Base-by-base conservation (phyloP, 345 rosid species). In the Lepidium aucheri region DNA sequence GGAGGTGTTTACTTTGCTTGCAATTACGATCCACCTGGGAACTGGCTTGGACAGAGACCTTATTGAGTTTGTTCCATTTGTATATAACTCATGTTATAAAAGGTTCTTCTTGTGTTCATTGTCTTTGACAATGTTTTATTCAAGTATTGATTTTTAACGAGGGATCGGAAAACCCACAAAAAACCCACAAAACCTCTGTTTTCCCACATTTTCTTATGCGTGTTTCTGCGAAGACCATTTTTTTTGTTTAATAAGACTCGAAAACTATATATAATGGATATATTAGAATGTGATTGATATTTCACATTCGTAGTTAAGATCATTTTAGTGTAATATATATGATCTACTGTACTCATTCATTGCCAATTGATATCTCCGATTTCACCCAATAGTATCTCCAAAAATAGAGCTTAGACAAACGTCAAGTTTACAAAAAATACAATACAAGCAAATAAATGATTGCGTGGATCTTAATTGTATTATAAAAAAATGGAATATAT, bases 21-120 rank as follows among this genome's bases (percentile, higher is more conserved):
- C 69, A 88, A 81, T 69, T 91, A 91, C 59, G 87, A 88, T 78
- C 98, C 98, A 53, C 98, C 98, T 10, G 98, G 98, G 59, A 91
- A 89, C 66, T 88, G 47, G 47, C 67, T 85, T 47, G 98, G 98
- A 28, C 78, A 73, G 51, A 84, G 70, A 75, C 98, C 98, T 20
- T 89, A 89, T 36, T 91, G 76, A 88, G 51, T 55, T 16, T 63
- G 47, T 46, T 71, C 14, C 30, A 46, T 65, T 57, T 65, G 54
- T 65, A 65, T 57, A 64, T 54, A 43, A 26, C 38, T 55, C 53
- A 56, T 20, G 22, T 20, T 20, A 20, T 20, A 20, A 20, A 20
- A 50, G 34, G 65, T 47, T 62, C 44, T 30, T 55, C 44, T 38
- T 71, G 59, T 44, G 65, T 55, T 63, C 20, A 40, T 56, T 43